phyloP scores from a whole-genome alignment of 306 rosid species.

The Trifolium fragiferum region DNA sequence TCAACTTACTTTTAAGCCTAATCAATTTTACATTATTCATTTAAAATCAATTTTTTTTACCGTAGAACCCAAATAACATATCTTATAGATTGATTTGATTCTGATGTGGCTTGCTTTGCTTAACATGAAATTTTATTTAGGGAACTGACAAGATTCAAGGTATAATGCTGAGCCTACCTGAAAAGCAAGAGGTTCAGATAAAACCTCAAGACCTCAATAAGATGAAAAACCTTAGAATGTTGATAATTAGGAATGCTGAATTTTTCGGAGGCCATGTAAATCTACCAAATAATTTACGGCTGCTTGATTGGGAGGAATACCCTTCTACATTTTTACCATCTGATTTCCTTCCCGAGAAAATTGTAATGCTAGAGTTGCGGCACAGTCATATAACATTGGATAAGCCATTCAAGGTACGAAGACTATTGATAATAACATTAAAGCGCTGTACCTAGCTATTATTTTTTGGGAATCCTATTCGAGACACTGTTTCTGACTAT shows the following conservation, averaged over 20 bases:
- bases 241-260: constrained; percentile 40
- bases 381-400: constrained; percentile 37
- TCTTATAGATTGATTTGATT: not conserved
- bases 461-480: not conserved
- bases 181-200: constrained; percentile 35
- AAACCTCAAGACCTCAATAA: constrained; percentile 31
- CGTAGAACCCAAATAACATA: too few species aligned
- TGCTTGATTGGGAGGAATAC: constrained; percentile 49
- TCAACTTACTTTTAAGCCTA: too few species aligned
- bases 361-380: constrained; percentile 43
- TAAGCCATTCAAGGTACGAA: constrained; percentile 41
- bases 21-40: too few species aligned
- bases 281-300: constrained; percentile 42
- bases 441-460: too few species aligned
- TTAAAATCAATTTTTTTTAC: too few species aligned
- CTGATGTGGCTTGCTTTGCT: not conserved
- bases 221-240: constrained; percentile 45
- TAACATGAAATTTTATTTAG: constrained; percentile 24
- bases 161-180: constrained; percentile 44
- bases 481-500: not conserved
- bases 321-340: constrained; percentile 34
- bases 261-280: constrained; percentile 20
- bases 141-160: constrained; percentile 46
- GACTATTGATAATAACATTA: not conserved
- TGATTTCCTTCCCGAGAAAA: constrained; percentile 39